Conservation (phyloP, 495 filamentous ascomycete species). For the Pseudevernia furfuracea region DNA sequence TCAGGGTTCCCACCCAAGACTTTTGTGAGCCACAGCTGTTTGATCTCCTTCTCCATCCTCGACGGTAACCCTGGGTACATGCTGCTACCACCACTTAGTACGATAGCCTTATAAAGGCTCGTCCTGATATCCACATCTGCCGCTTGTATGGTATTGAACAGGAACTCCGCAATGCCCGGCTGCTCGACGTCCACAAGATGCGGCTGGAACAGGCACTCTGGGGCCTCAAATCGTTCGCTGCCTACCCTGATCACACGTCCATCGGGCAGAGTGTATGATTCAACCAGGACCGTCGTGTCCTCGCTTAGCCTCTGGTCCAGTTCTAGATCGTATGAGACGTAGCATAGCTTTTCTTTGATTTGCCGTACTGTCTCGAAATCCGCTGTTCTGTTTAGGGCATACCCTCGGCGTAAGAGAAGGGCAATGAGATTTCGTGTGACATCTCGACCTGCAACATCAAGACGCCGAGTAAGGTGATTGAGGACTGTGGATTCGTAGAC, state of each 20-base stretch:
- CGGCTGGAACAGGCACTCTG: constrained; percentile 97
- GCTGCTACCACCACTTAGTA: constrained; percentile 90
- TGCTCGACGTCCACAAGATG: constrained; percentile 97
- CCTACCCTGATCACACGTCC: constrained; percentile 93
- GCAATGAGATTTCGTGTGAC: constrained; percentile 96
- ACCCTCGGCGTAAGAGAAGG: constrained; percentile 87
- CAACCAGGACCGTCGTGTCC: constrained; percentile 94
- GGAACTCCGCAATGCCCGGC: constrained; percentile 88
- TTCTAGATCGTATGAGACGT: constrained; percentile 96
- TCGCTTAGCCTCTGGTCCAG: constrained; percentile 92
- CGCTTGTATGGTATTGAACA: constrained; percentile 96
- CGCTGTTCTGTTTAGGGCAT: constrained; percentile 94
- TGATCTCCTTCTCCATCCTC: constrained; percentile 93
- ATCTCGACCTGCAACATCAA: constrained; percentile 94
- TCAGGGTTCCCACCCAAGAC: constrained; percentile 86
- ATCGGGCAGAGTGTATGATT: constrained; percentile 94
- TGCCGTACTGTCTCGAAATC: constrained; percentile 99
- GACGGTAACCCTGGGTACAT: constrained; percentile 98
- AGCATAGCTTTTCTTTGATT: constrained; percentile 99
- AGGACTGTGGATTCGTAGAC: constrained; percentile 96
- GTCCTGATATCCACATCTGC: constrained; percentile 91
- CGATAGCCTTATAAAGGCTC: constrained; percentile 92
- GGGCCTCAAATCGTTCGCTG: constrained; percentile 94
- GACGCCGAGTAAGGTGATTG: constrained; percentile 86
- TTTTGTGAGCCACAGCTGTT: constrained; percentile 94